These are phyloP conservation scores for Noccaea bulbosa DNA, from an alignment of 345 rosid genomes.

Conservation along the genomic window DNA sequence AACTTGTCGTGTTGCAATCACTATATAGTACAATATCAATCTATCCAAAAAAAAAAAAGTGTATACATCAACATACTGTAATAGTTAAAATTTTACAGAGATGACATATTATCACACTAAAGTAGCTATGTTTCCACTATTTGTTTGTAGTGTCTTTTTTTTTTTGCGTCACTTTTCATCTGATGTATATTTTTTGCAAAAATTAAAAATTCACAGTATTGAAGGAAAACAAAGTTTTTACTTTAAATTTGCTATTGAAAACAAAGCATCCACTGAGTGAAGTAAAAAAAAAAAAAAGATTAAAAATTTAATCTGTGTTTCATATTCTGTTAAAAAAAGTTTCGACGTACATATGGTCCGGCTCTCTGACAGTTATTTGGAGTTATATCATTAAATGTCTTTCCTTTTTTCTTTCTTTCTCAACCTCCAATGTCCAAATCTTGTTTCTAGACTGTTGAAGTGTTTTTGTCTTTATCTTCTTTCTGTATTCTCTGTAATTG, in stretches of 20 bases:
- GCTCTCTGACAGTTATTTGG: constrained; percentile 27
- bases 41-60: too few relatives aligned
- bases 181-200: neutral
- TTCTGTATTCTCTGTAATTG: constrained; percentile 9
- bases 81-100: too few relatives aligned
- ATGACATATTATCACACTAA: neutral
- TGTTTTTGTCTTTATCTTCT: neutral
- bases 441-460: constrained; percentile 5
- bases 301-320: neutral
- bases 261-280: neutral
- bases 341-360: constrained; percentile 1
- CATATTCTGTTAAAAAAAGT: neutral
- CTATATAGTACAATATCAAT: too few relatives aligned
- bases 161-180: neutral
- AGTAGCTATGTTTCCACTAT: neutral
- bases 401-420: neutral
- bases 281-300: neutral
- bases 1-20: too few relatives aligned
- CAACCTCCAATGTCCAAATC: constrained; percentile 25
- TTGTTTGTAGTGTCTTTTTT: neutral
- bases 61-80: too few relatives aligned
- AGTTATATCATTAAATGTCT: neutral
- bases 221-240: neutral
- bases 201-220: neutral
- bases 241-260: neutral